Base-by-base conservation (phyloP, 257 asterid species). In the Hygrophila difformis region DNA sequence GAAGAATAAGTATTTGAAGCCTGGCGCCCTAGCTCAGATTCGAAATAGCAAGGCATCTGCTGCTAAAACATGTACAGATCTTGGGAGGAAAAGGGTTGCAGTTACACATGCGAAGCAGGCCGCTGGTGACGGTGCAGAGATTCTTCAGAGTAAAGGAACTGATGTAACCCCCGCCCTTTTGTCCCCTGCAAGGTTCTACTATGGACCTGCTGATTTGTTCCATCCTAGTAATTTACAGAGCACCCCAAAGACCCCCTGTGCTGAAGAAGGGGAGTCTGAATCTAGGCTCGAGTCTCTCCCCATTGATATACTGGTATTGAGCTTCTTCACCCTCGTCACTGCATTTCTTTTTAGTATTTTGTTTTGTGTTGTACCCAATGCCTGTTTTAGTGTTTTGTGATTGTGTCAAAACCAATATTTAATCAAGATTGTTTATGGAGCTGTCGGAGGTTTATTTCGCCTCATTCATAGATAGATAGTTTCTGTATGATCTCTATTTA, bases 201-300 rank as follows among this genome's bases (percentile, higher is more conserved):
- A 46, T 51, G 76, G 57, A 47, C 29, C 56, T 12, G 12, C 62
- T 19, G 73, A 55, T 58, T 37, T 44, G 19, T 51, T 63, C 18
- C 60, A 54, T 60, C 79, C 44, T 51, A 59, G 49, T 65, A 72
- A 56, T 64, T 48, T 76, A 56, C 78, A 55, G 66, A 68, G 20
- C 44, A 82, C 83, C 11, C 97, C 95, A 2, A 78, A 56, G 71
- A 85, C 98, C 12, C 94, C 96, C 3, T 48, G 68, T 45, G 67
- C 63, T 29, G 83, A 36, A 66, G 76, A 65, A 22, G 45, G 19
- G 1, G 56, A 45, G 56, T 77, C 69, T 1, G 94, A 77, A 66
- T 85, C 93, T 2, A 66, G 93, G 70, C 86, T 89, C 0, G 96
- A 85, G 67, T 75, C 94, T 33, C 94, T 89, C 54, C 98, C 93